phyloP scores from a whole-genome alignment of 1,139 yeast species.

The Arxiozyma bovina region DNA sequence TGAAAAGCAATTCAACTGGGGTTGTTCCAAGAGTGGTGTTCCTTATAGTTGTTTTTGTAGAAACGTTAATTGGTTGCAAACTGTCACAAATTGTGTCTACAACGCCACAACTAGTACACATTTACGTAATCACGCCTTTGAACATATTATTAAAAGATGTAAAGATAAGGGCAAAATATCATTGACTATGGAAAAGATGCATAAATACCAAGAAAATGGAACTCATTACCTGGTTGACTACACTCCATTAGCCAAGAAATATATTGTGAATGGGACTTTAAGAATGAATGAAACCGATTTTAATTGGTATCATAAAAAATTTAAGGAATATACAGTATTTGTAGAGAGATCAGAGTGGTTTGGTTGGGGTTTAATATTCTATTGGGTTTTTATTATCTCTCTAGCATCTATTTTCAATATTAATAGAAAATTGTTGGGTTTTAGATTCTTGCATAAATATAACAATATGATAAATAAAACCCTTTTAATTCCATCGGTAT shows the following conservation, averaged over 20 bases:
- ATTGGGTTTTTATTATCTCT: conserved; percentile 33
- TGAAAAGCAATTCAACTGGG: conserved; percentile 34
- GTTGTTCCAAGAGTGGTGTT: conserved; percentile 33
- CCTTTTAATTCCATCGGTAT: conserved; percentile 40
- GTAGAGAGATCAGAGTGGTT: conserved; percentile 34
- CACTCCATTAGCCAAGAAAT: conserved; percentile 15
- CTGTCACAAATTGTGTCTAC: conserved; percentile 34
- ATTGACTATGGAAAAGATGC: conserved; percentile 30
- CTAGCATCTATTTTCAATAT: conserved; percentile 28
- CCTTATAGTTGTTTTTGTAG: conserved; percentile 33
- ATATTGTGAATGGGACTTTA: conserved; percentile 27
- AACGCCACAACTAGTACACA: conserved; percentile 22
- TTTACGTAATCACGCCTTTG: conserved; percentile 31
- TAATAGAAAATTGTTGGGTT: conserved; percentile 18
- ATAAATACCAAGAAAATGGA: conserved; percentile 30
- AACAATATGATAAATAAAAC: conserved; percentile 21
- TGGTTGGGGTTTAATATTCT: conserved; percentile 37
- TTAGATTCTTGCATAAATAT: conserved; percentile 7
- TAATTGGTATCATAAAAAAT: conserved; percentile 27
- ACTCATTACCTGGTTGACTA: conserved; percentile 28
- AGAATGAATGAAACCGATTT: conserved; percentile 28
- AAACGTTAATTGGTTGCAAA: conserved; percentile 36
- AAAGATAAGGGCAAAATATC: conserved; percentile 26
- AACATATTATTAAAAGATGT: conserved; percentile 33
- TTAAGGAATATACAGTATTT: conserved; percentile 29